phyloP scores from a whole-genome alignment of 441 rosid genomes.

The Isatis lusitanica region DNA sequence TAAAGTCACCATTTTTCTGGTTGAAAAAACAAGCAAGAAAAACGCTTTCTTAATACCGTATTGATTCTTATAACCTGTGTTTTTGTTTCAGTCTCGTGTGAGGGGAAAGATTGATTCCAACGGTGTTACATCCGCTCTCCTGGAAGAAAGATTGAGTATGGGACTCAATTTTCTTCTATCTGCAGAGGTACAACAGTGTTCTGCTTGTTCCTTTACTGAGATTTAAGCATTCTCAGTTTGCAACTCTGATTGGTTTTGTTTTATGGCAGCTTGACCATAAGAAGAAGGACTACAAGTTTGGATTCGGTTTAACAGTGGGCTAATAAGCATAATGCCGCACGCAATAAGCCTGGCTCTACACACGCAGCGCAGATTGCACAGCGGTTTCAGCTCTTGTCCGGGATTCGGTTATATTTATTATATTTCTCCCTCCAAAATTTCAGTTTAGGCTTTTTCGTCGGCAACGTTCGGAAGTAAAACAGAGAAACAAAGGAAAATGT shows the following conservation, averaged over 20 bases:
- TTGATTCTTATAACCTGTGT: neutral
- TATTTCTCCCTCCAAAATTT: conserved; percentile 18
- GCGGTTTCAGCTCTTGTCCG: conserved; percentile 1
- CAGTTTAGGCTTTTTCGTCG: conserved; percentile 29
- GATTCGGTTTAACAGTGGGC: conserved; percentile 92
- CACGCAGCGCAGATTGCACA: conserved; percentile 25
- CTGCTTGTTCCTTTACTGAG: neutral
- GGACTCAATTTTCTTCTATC: conserved; percentile 88
- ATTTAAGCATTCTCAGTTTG: neutral
- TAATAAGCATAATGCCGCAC: conserved; percentile 31
- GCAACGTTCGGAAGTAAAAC: conserved; percentile 9
- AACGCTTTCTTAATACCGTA: neutral
- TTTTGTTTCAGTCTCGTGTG: conserved; percentile 70
- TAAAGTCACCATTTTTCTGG: conserved; percentile 28
- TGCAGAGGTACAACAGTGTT: conserved; percentile 70
- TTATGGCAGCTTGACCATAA: conserved; percentile 77
- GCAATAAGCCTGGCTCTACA: conserved; percentile 23
- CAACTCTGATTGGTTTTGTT: neutral
- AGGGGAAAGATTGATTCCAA: conserved; percentile 96
- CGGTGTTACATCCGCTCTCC: conserved; percentile 72
- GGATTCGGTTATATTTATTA: conserved; percentile 20
- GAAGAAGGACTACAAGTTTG: conserved; percentile 96
- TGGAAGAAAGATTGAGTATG: conserved; percentile 89
- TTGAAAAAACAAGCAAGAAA: neutral
- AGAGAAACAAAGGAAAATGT: conserved; percentile 10